Evolutionary conservation across 345 rosid species (phyloP).

Genomic region (Dimocarpus longan): DNA sequence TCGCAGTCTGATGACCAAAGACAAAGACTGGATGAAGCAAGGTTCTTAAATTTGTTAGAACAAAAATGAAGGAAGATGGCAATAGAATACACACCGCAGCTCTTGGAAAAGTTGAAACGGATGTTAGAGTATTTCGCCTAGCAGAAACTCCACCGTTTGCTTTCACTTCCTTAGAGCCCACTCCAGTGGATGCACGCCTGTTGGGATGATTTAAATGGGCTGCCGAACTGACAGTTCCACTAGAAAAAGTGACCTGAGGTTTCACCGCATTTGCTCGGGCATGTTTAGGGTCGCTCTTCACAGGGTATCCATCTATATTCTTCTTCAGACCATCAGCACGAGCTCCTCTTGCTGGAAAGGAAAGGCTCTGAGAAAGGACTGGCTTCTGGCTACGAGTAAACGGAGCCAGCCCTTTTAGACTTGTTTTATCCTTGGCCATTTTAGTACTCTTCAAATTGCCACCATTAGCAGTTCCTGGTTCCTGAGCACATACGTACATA

Average conservation of each 20-base stretch:
- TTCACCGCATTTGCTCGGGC: slow-evolving; percentile 30
- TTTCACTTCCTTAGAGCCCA: slow-evolving; percentile 34
- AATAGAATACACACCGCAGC: slow-evolving; percentile 39
- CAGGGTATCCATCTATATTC: slow-evolving; percentile 54
- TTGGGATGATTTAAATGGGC: slow-evolving; percentile 30
- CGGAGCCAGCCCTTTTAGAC: slow-evolving; percentile 42
- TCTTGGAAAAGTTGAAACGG: slow-evolving; percentile 37
- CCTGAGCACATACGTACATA: slow-evolving; percentile 41
- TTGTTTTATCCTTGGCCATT: slow-evolving; percentile 52
- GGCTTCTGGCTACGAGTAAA: slow-evolving; percentile 47
- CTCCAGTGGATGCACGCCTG: slow-evolving; percentile 31
- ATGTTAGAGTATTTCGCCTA: slow-evolving; percentile 37
- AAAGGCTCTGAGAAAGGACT: slow-evolving; percentile 66
- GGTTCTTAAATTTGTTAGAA: neutral
- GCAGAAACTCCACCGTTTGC: slow-evolving; percentile 29
- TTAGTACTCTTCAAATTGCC: slow-evolving; percentile 44
- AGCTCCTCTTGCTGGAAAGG: slow-evolving; percentile 63
- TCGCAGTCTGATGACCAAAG: slow-evolving; percentile 42
- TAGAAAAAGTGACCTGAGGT: slow-evolving; percentile 25
- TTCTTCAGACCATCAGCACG: slow-evolving; percentile 47
- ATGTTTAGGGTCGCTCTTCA: slow-evolving; percentile 45
- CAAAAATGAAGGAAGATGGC: neutral
- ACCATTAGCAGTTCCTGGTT: slow-evolving; percentile 27
- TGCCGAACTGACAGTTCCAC: slow-evolving; percentile 34
- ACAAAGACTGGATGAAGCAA: slow-evolving; percentile 8